Conservation (phyloP, 371 early-diverging fungal genomes). For the Mortierella sp. region DNA sequence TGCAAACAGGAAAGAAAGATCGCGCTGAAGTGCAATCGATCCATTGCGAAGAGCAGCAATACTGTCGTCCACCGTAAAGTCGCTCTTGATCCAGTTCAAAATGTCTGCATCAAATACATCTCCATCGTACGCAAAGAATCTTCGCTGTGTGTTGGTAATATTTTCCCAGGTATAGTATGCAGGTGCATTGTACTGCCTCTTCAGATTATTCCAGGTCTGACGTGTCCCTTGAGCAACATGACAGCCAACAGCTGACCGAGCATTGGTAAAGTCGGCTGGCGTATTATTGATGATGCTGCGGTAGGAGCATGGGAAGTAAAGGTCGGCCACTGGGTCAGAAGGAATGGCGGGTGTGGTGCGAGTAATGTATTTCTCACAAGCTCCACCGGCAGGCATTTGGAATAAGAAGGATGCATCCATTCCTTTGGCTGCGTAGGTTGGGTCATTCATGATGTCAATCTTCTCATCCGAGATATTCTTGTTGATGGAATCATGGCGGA, state of each 20-base stretch:
- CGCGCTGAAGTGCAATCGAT: slow-evolving; percentile 19
- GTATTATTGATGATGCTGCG: slow-evolving; percentile 55
- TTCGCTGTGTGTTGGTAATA: slow-evolving; percentile 54
- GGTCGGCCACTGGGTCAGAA: slow-evolving; percentile 55
- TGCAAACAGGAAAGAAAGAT: slow-evolving; percentile 45
- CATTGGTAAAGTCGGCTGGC: slow-evolving; percentile 55
- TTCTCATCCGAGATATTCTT: slow-evolving; percentile 53
- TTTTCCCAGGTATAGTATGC: slow-evolving; percentile 81
- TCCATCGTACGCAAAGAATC: slow-evolving; percentile 80
- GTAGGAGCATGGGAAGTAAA: slow-evolving; percentile 80
- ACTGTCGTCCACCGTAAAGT: slow-evolving; percentile 65
- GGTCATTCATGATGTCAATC: slow-evolving; percentile 65
- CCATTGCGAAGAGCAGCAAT: slow-evolving; percentile 56
- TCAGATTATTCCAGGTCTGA: slow-evolving; percentile 27
- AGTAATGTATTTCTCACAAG: slow-evolving; percentile 22
- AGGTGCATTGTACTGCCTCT: slow-evolving; percentile 42
- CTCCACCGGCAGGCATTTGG: slow-evolving; percentile 39
- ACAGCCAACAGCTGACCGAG: slow-evolving; percentile 65
- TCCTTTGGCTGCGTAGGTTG: slow-evolving; percentile 58
- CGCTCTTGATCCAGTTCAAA: slow-evolving; percentile 61
- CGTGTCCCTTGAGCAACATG: slow-evolving; percentile 58
- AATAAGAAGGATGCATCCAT: slow-evolving; percentile 67
- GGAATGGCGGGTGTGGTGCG: slow-evolving; percentile 12
- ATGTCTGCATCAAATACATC: slow-evolving; percentile 70
- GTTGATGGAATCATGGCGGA: slow-evolving; percentile 56